A percentile compares a stretch with the other conserved stretches of the same genome.
Evolutionary conservation across 225 moss, liverwort and hornwort species (phyloP).

Genomic region (Pseudisothecium myosuroides): DNA sequence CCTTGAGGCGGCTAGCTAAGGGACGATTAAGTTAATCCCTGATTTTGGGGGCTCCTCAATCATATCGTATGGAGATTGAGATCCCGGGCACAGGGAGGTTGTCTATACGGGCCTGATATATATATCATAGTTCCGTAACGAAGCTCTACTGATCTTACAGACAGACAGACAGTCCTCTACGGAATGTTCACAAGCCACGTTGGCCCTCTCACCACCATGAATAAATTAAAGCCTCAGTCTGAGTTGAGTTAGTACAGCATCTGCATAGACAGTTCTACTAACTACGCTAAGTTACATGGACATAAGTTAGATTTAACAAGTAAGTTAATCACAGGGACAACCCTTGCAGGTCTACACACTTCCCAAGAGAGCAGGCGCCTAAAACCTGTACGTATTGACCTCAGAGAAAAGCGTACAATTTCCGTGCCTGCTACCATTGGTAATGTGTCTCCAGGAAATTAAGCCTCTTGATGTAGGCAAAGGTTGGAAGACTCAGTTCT

Average conservation of each 20-base stretch:
- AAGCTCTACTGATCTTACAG: background rate
- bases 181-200: background rate
- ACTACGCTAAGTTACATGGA: background rate
- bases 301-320: background rate
- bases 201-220: background rate
- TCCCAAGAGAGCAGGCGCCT: background rate
- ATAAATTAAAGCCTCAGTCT: background rate
- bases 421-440: background rate
- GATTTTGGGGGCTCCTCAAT: conserved; percentile 18
- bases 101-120: background rate
- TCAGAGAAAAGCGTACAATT: background rate
- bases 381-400: background rate
- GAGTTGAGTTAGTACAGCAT: background rate
- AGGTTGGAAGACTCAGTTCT: background rate
- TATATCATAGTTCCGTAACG: background rate
- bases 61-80: background rate
- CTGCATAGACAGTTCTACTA: background rate
- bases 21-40: background rate
- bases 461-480: background rate
- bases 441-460: background rate
- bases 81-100: background rate
- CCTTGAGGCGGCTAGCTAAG: conserved; percentile 4
- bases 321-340: background rate
- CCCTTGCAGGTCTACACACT: background rate
- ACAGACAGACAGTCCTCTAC: background rate